phyloP scores from a whole-genome alignment of 495 filamentous ascomycete genomes.

The Trichodelitschia bisporula region DNA sequence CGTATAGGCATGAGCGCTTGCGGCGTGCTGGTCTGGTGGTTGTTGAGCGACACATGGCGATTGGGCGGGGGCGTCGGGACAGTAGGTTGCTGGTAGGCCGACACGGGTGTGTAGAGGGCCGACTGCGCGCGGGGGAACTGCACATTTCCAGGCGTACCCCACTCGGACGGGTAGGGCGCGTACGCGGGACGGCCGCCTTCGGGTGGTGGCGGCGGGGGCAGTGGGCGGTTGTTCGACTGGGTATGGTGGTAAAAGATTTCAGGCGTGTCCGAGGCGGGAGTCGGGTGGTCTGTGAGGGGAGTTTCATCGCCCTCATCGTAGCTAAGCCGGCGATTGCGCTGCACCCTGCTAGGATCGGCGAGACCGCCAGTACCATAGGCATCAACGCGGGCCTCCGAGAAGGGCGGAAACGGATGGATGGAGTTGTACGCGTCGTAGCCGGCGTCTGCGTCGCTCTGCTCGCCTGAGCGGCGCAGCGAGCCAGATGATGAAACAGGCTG shows the following conservation, averaged over 20 bases:
- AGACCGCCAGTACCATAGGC: constrained; percentile 69
- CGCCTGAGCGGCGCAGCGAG: constrained; percentile 14
- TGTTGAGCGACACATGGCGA: no score
- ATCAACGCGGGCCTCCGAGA: constrained; percentile 38
- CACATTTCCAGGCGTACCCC: background rate
- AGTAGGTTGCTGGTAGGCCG: constrained; percentile 18
- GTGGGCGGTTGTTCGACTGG: constrained; percentile 34
- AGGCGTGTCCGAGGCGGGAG: constrained; percentile 38
- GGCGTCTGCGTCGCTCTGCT: constrained; percentile 9
- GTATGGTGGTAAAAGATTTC: constrained; percentile 92
- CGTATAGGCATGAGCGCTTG: constrained; percentile 61
- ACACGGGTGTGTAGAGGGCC: constrained; percentile 23
- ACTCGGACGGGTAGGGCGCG: background rate
- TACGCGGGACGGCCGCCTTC: constrained; percentile 2
- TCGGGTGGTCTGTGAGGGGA: constrained; percentile 23
- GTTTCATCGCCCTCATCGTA: constrained; percentile 86
- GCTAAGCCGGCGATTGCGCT: constrained; percentile 42
- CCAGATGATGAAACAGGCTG: constrained; percentile 13
- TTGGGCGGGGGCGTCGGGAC: no score
- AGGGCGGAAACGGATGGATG: constrained; percentile 36
- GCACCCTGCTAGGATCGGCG: constrained; percentile 42
- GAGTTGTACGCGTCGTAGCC: constrained; percentile 14
- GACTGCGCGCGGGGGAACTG: constrained; percentile 54
- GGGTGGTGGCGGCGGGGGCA: constrained; percentile 50
- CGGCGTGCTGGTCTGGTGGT: constrained; percentile 58